Evolutionary conservation across 257 asterid genomes (phyloP), one percentile per base, ranked within the genome.

Genomic region (Apocynum venetum): DNA sequence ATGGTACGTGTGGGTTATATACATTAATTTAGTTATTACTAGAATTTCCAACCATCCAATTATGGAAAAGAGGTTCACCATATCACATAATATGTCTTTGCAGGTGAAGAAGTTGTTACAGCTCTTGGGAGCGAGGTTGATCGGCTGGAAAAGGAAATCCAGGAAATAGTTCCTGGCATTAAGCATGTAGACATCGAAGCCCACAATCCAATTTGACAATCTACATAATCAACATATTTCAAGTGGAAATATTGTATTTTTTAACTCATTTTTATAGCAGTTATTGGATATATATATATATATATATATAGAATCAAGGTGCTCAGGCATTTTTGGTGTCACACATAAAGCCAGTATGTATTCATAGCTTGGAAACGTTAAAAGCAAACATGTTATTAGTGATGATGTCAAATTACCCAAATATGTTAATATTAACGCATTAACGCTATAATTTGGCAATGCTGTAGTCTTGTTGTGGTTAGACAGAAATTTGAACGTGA

Each of bases 81-180:
- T 12, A 44, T 55, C 6, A 68, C 76, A 53, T 61, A 19, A 15
- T 4, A 46, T 51, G 25, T 25, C 48, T 59, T 79, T 75, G 74
- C 89, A 93, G 99, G 99, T 75, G 99, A 95, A 87, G 99, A 95
- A 81, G 97, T 93, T 80, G 99, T 95, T 46, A 95, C 96, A 25
- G 99, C 99, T 76, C 88, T 93, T 44, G 99, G 99, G 74, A 91
- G 96, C 76, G 99, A 95, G 85, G 98, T 95, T 31, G 98, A 95
- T 83, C 89, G 99, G 70, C 91, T 95, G 3, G 99, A 95, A 61
- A 91, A 90, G 75, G 99, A 95, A 90, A 95, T 95, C 74, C 98
- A 95, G 80, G 91, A 84, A 60, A 85, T 95, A 38, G 97, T 95
- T 77, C 99, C 99, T 4, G 99, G 99, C 36, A 95, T 95, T 56